phyloP scores from a whole-genome alignment of 768 basidiomycete species.

The Austroboletus festivus region DNA sequence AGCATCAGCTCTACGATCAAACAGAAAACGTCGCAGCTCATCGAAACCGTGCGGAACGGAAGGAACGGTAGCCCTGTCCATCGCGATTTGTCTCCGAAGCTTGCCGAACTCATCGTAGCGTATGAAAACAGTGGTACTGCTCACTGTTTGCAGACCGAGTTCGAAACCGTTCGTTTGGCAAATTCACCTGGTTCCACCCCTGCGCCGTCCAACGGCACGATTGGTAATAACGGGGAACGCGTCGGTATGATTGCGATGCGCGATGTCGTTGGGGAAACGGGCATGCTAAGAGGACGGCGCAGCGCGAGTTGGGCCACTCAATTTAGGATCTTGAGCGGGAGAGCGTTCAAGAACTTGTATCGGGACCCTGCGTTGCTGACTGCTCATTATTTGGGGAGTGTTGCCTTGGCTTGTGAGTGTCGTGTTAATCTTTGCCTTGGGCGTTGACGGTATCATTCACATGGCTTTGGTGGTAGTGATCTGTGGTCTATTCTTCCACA shows the following conservation, averaged over 20 bases:
- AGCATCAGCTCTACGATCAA: conserved; percentile 56
- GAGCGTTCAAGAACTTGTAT: conserved; percentile 98
- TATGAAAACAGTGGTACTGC: conserved; percentile 70
- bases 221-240: conserved; percentile 23
- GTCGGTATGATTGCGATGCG: conserved; percentile 45
- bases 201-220: conserved; percentile 26
- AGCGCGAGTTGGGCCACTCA: conserved; percentile 87
- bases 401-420: conserved; percentile 76
- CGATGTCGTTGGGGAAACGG: conserved; percentile 68
- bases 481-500: conserved; percentile 91
- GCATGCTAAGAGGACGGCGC: conserved; percentile 65
- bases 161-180: conserved; percentile 39
- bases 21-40: conserved; percentile 69
- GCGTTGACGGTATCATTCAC: too few relatives aligned
- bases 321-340: conserved; percentile 89
- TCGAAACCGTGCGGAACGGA: conserved; percentile 51
- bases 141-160: conserved; percentile 57
- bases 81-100: conserved; percentile 48
- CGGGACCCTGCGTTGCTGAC: conserved; percentile 88
- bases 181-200: conserved; percentile 8
- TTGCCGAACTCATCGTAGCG: conserved; percentile 69
- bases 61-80: conserved; percentile 26
- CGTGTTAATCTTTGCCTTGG: conserved; percentile 1
- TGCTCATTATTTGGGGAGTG: conserved; percentile 85
- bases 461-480: conserved; percentile 51